phyloP scores from a whole-genome alignment of 495 filamentous ascomycete genomes.

The Amorphotheca resinae region DNA sequence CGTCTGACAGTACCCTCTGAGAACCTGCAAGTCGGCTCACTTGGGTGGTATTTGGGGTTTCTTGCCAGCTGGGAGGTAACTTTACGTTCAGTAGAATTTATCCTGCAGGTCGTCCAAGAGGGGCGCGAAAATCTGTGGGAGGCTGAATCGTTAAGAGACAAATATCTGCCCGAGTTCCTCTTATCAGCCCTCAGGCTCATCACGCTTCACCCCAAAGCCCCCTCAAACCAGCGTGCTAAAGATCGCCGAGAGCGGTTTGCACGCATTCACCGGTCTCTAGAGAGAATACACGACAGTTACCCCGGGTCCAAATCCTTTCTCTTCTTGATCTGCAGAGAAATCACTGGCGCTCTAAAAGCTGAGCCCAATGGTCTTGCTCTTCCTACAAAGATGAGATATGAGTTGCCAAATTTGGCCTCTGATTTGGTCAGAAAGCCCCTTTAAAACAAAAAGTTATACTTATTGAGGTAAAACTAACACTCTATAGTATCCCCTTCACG shows the following conservation, averaged over 20 bases:
- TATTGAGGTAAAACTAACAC: background rate
- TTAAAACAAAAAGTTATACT: background rate
- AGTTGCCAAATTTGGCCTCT: slow-evolving; percentile 24
- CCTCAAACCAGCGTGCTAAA: slow-evolving; percentile 17
- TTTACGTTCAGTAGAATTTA: slow-evolving; percentile 25
- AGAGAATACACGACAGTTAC: slow-evolving; percentile 26
- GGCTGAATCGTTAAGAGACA: slow-evolving; percentile 20
- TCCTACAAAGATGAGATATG: slow-evolving; percentile 19
- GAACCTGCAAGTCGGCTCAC: slow-evolving; percentile 13
- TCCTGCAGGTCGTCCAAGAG: slow-evolving; percentile 24
- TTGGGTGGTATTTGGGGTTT: slow-evolving; percentile 25
- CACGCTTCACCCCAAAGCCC: slow-evolving; percentile 25
- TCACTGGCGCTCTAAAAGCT: slow-evolving; percentile 20
- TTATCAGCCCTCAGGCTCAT: slow-evolving; percentile 26
- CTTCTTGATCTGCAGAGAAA: slow-evolving; percentile 24
- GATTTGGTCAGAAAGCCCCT: slow-evolving; percentile 22
- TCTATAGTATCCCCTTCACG: slow-evolving; percentile 17
- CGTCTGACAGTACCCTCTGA: slow-evolving; percentile 25
- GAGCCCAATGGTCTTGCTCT: slow-evolving; percentile 24
- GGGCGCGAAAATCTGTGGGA: slow-evolving; percentile 26
- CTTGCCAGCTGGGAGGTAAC: slow-evolving; percentile 28
- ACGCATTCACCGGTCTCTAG: slow-evolving; percentile 23
- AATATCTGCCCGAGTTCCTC: slow-evolving; percentile 25
- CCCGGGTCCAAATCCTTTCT: slow-evolving; percentile 24
- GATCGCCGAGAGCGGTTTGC: slow-evolving; percentile 26